Evolutionary conservation across 257 asterid genomes (phyloP).

Genomic region (Eustoma russellianum): DNA sequence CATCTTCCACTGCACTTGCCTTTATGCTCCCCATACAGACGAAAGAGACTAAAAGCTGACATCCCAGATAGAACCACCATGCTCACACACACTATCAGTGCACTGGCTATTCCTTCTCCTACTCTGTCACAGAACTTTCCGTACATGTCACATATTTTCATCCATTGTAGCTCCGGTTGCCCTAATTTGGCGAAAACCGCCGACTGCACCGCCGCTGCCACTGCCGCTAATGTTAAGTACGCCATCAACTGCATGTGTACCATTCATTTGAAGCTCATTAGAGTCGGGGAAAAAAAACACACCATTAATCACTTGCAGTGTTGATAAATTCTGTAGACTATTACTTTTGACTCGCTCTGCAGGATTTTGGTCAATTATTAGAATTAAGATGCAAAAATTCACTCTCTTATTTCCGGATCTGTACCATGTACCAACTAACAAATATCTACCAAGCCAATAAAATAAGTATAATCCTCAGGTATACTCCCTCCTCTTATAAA

Average conservation of each 20-base stretch:
- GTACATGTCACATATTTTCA: slow-evolving; percentile 60
- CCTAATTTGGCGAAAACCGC: slow-evolving; percentile 59
- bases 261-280: no score
- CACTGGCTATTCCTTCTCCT: slow-evolving; percentile 79
- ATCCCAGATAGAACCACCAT: slow-evolving; percentile 58
- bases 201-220: slow-evolving; percentile 64
- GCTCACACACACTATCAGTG: slow-evolving; percentile 44
- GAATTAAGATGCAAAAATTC: no score
- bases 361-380: no score
- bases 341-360: no score
- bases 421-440: no score
- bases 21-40: slow-evolving; percentile 60
- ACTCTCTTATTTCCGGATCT: no score
- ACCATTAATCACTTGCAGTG: no score
- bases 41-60: slow-evolving; percentile 82
- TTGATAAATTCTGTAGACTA: no score
- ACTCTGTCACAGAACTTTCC: slow-evolving; percentile 74
- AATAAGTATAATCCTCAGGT: no score
- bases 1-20: slow-evolving; percentile 41
- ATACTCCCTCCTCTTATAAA: no score
- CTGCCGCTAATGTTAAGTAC: slow-evolving; percentile 66
- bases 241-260: slow-evolving; percentile 50
- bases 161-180: slow-evolving; percentile 82
- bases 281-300: no score
- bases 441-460: no score